Percentiles rank a stretch among this genome's conserved stretches.
phyloP scores from a whole-genome alignment of 306 rosid species.

The Dryas drummondii region DNA sequence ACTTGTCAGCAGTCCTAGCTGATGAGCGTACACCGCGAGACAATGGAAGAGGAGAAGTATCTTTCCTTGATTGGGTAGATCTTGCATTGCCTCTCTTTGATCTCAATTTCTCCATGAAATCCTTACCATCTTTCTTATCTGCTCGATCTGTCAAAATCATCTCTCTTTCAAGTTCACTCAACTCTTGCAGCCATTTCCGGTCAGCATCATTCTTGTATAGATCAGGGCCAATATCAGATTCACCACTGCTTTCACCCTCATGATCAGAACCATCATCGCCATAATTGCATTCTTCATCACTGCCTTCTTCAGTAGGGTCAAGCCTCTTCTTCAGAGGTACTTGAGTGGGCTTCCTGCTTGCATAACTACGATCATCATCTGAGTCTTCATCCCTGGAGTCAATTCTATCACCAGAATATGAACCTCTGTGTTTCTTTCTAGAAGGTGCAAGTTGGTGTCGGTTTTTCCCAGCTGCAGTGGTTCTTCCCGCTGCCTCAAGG shows the following conservation, averaged over 20 bases:
- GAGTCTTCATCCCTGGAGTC: conserved; percentile 46
- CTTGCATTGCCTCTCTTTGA: conserved; percentile 40
- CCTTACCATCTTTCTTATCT: conserved; percentile 48
- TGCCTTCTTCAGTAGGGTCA: conserved; percentile 31
- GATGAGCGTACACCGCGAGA: conserved; percentile 51
- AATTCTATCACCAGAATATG: conserved; percentile 26
- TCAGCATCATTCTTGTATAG: conserved; percentile 64
- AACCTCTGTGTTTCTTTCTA: conserved; percentile 22
- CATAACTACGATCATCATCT: conserved; percentile 28
- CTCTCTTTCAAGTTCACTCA: conserved; percentile 71
- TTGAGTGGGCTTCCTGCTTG: conserved; percentile 38
- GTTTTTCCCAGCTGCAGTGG: conserved; percentile 33
- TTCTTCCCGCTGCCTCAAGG: conserved; percentile 74
- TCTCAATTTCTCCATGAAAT: conserved; percentile 42
- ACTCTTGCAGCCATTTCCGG: conserved; percentile 45
- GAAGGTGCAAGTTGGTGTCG: conserved; percentile 26
- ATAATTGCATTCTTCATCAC: conserved; percentile 16
- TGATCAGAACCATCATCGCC: conserved; percentile 22
- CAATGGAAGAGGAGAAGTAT: conserved; percentile 27
- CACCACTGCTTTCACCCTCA: conserved; percentile 43
- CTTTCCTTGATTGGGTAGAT: conserved; percentile 21
- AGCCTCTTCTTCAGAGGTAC: conserved; percentile 61
- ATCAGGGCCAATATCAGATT: conserved; percentile 58
- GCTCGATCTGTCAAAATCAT: conserved; percentile 61
- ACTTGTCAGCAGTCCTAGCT: conserved; percentile 49